These are phyloP conservation scores for Aspergillus tubingensis DNA, from an alignment of 2,329 filamentous ascomycete species.

Conservation along the genomic window DNA sequence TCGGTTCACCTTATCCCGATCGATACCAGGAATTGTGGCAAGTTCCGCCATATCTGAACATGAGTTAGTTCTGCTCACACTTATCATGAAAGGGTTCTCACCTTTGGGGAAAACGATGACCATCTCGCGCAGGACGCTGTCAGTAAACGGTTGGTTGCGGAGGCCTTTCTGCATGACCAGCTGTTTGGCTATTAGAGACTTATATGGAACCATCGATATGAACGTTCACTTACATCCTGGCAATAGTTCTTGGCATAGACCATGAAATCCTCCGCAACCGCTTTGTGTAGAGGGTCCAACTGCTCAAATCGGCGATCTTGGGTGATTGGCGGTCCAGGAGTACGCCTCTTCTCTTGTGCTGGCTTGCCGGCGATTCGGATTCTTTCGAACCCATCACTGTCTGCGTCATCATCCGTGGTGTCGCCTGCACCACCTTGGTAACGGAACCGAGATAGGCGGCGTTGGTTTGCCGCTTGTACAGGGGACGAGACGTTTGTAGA, in stretches of 20 bases:
- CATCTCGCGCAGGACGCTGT: slow-evolving; percentile 51
- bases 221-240: slow-evolving; percentile 37
- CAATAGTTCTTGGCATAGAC: slow-evolving; percentile 46
- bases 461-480: slow-evolving; percentile 49
- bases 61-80: slow-evolving; percentile 14
- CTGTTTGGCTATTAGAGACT: slow-evolving; percentile 25
- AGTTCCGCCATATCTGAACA: slow-evolving; percentile 42
- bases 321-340: slow-evolving; percentile 50
- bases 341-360: slow-evolving; percentile 25
- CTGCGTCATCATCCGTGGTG: slow-evolving; percentile 35
- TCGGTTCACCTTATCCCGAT: slow-evolving; percentile 46
- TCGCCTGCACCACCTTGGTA: slow-evolving; percentile 24
- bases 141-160: slow-evolving; percentile 50
- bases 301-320: slow-evolving; percentile 44
- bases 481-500: slow-evolving; percentile 71
- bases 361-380: slow-evolving; percentile 40
- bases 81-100: slow-evolving; percentile 22
- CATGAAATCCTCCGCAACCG: slow-evolving; percentile 52
- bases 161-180: slow-evolving; percentile 48
- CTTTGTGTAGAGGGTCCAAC: slow-evolving; percentile 46
- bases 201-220: background rate
- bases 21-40: slow-evolving; percentile 44
- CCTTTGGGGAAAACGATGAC: slow-evolving; percentile 49
- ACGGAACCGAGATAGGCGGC: slow-evolving; percentile 33
- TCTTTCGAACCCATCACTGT: slow-evolving; percentile 48